Percentiles rank a stretch among this genome's conserved stretches.
phyloP scores from a whole-genome alignment of 129 eudicot species.

The Centrapalus pauciflorus region DNA sequence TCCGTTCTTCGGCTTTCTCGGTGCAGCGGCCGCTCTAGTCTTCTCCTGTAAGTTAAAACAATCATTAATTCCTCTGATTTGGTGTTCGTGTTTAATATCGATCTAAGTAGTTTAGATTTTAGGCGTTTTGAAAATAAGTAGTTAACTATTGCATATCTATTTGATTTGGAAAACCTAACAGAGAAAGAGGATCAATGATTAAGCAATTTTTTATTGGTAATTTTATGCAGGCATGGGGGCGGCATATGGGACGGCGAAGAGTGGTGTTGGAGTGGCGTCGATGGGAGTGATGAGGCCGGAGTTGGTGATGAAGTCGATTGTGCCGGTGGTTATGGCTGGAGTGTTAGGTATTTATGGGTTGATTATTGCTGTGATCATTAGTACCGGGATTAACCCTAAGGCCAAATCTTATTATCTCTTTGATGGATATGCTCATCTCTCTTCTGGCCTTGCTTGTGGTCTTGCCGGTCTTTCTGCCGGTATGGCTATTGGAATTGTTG shows the following conservation, averaged over 20 bases:
- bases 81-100: too few species aligned
- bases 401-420: constrained; percentile 74
- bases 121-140: not conserved
- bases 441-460: constrained; percentile 91
- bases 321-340: constrained; percentile 79
- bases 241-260: constrained; percentile 87
- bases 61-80: not conserved
- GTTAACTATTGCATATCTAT: not conserved
- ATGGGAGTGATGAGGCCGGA: constrained; percentile 84
- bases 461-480: constrained; percentile 91
- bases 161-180: constrained; percentile 1
- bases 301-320: constrained; percentile 77
- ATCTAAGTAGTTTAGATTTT: too few species aligned
- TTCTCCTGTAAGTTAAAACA: constrained; percentile 33
- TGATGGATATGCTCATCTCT: constrained; percentile 84
- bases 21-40: constrained; percentile 39
- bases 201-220: not conserved
- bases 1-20: constrained; percentile 41
- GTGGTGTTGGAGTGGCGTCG: constrained; percentile 76
- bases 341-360: constrained; percentile 57
- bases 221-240: constrained; percentile 76
- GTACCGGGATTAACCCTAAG: constrained; percentile 55
- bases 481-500: constrained; percentile 89
- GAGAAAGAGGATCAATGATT: not conserved
- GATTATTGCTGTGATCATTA: constrained; percentile 37